Base-by-base conservation (phyloP, 2,329 filamentous ascomycete species). In the Erysiphe neolycopersici region DNA sequence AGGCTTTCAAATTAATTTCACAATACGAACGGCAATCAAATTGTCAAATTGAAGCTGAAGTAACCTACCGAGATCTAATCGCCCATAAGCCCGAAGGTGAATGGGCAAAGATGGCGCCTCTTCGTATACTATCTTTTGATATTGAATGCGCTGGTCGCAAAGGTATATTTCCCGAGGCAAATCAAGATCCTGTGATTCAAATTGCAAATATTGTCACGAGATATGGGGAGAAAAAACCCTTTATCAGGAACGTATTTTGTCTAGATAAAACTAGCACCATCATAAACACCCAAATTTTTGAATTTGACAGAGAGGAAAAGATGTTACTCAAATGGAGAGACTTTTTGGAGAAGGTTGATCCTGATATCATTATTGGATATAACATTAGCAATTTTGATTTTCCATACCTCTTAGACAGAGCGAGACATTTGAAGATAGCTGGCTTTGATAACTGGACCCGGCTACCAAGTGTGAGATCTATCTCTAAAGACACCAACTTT, bases 371-470 rank as follows among this genome's bases (percentile, higher is more conserved):
- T 54, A 98, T 91, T 44, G 89, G 89, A 39, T 98, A 98, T 74
- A 98, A 98, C 60, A 98, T 92, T 62, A 66, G 81, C 56, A 98
- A 98, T 62, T 98, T 98, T 61, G 89, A 98, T 64, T 95, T 98
- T 50, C 87, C 87, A 0, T 98, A 98, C 56, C 70, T 98, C 0
- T 67, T 98, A 11, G 81, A 93, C 45, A 73, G 89, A 39, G 89
- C 85, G 10, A 81, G 70, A 50, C 76, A 92, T 56, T 66, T 98
- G 26, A 92, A 89, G 54, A 73, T 83, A 33, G 60, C 59, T 1
- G 71, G 69, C 0, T 98, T 98, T 51, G 79, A 89, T 6, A 87
- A 79, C 58, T 93, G 82, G 82, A 76, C 84, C 18, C 73, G 89
- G 48, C 60, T 94, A 18, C 79, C 73, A 41, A 76, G 69, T 42